Evolutionary conservation across 495 filamentous ascomycete genomes (phyloP).

Genomic region (Podospora pseudoanserina): DNA sequence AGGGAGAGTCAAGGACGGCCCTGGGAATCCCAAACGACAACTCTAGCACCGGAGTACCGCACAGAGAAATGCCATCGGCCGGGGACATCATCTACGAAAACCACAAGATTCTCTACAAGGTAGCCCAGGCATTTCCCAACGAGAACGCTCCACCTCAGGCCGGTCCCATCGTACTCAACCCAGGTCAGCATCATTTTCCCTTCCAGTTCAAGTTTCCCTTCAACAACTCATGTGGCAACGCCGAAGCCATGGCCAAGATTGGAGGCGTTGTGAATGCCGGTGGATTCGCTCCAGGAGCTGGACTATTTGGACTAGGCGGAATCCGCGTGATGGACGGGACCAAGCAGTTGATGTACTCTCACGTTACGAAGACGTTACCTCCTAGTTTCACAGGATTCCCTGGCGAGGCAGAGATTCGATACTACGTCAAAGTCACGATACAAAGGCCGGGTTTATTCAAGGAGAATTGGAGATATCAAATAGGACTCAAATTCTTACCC

Average conservation of each 20-base stretch:
- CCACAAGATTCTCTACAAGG: slow-evolving; percentile 61
- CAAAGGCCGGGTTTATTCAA: slow-evolving; percentile 77
- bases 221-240: slow-evolving; percentile 77
- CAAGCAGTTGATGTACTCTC: slow-evolving; percentile 52
- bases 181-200: slow-evolving; percentile 81
- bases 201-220: slow-evolving; percentile 93
- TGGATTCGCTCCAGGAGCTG: slow-evolving; percentile 30
- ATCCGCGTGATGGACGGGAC: slow-evolving; percentile 51
- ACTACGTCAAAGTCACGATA: slow-evolving; percentile 90
- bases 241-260: slow-evolving; percentile 42
- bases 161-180: slow-evolving; percentile 59
- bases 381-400: slow-evolving; percentile 81
- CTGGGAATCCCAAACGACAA: slow-evolving; percentile 34
- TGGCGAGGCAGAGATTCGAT: slow-evolving; percentile 80
- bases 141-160: slow-evolving; percentile 61
- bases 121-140: slow-evolving; percentile 75
- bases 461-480: slow-evolving; percentile 68
- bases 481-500: slow-evolving; percentile 77
- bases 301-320: slow-evolving; percentile 38
- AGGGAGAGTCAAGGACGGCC: slow-evolving; percentile 77
- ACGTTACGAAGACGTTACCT: slow-evolving; percentile 83
- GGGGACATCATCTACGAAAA: slow-evolving; percentile 45
- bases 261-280: slow-evolving; percentile 42
- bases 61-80: slow-evolving; percentile 27
- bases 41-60: slow-evolving; percentile 26